These are phyloP conservation scores for Monilinia polystroma DNA, from an alignment of 2,329 filamentous ascomycete species.

Conservation along the genomic window DNA sequence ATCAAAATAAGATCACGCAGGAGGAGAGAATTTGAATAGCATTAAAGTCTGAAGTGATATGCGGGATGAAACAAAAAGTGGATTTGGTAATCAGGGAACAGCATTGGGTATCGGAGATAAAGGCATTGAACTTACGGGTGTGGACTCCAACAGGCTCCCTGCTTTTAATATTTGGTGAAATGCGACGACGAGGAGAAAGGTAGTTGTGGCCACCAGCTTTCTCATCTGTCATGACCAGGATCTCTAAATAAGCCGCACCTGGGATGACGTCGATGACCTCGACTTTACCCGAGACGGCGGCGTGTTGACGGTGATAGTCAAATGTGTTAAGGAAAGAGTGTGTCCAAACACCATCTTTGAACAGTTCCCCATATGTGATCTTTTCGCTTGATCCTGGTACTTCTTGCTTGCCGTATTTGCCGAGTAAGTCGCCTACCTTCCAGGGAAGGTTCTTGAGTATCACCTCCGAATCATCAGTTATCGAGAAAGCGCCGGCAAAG, in stretches of 20 bases:
- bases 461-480: slow-evolving; percentile 35
- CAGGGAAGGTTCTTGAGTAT: slow-evolving; percentile 44
- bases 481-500: slow-evolving; percentile 35
- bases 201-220: slow-evolving; percentile 19
- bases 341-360: slow-evolving; percentile 45
- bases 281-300: slow-evolving; percentile 44
- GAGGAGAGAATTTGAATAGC: neutral
- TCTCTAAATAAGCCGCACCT: slow-evolving; percentile 44
- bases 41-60: neutral
- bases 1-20: neutral
- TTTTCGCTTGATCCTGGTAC: slow-evolving; percentile 28
- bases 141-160: neutral
- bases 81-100: neutral
- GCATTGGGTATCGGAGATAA: neutral
- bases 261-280: slow-evolving; percentile 43
- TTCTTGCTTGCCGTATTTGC: slow-evolving; percentile 1
- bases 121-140: neutral
- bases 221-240: slow-evolving; percentile 29
- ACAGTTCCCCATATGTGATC: slow-evolving; percentile 38
- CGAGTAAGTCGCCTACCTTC: slow-evolving; percentile 42
- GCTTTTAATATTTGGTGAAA: slow-evolving; percentile 21
- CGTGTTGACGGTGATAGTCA: slow-evolving; percentile 47
- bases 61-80: neutral
- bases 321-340: slow-evolving; percentile 45
- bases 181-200: slow-evolving; percentile 18